phyloP scores from a whole-genome alignment of 1,284 basidiomycete genomes.

The Athelia psychrophila region DNA sequence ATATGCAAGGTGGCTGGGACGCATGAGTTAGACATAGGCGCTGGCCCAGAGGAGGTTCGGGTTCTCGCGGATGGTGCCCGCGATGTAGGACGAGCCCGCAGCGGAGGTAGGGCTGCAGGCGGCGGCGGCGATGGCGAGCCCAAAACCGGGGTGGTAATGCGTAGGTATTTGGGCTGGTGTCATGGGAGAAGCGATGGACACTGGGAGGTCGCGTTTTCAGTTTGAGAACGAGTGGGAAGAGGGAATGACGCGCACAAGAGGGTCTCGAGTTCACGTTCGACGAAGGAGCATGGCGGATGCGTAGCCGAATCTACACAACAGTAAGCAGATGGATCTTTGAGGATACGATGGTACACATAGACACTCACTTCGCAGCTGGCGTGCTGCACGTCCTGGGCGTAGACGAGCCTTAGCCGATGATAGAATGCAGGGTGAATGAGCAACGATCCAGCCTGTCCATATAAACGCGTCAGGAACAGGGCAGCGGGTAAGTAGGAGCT shows the following conservation, averaged over 20 bases:
- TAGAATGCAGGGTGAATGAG: conserved; percentile 91
- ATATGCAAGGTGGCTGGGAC: conserved; percentile 27
- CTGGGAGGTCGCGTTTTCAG: conserved; percentile 30
- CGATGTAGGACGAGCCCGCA: conserved; percentile 56
- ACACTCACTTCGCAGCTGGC: conserved; percentile 76
- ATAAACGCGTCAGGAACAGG: no score
- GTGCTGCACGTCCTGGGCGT: conserved; percentile 66
- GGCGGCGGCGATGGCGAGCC: conserved; percentile 71
- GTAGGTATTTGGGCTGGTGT: conserved; percentile 88
- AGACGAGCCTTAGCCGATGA: conserved; percentile 66
- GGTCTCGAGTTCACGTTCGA: conserved; percentile 94
- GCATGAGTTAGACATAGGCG: conserved; percentile 72
- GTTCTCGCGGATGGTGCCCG: conserved; percentile 67
- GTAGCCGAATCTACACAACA: conserved; percentile 66
- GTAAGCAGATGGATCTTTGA: conserved; percentile 1
- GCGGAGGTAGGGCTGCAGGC: conserved; percentile 77
- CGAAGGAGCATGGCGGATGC: conserved; percentile 81
- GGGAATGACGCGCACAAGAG: conserved; percentile 62
- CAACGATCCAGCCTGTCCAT: conserved; percentile 83
- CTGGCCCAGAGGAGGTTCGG: conserved; percentile 68
- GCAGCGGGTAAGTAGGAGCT: neutral
- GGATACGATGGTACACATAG: neutral
- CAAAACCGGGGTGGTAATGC: conserved; percentile 88
- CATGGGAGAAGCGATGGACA: conserved; percentile 93
- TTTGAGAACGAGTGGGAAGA: conserved; percentile 7